Percentiles rank a stretch among this genome's conserved stretches.
phyloP scores from a whole-genome alignment of 2,329 filamentous ascomycete genomes.

The Neospermospora avenae region DNA sequence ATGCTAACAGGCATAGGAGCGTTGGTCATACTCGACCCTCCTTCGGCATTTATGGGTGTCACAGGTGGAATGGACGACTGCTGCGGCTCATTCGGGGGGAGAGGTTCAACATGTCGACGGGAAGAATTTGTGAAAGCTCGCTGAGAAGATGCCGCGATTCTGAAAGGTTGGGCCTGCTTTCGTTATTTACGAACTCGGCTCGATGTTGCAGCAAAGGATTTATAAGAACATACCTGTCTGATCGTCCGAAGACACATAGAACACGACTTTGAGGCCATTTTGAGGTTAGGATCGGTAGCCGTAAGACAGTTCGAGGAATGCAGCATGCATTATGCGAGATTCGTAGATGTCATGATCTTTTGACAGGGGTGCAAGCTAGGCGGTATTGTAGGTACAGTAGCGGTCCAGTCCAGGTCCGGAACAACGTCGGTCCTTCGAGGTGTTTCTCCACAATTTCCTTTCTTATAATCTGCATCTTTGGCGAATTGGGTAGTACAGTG shows the following conservation, averaged over 20 bases:
- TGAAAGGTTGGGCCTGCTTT: background rate
- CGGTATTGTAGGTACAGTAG: too few relatives aligned
- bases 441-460: too few relatives aligned
- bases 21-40: slow-evolving; percentile 1
- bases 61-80: slow-evolving; percentile 23
- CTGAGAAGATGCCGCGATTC: background rate
- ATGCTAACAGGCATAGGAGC: slow-evolving; percentile 4
- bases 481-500: too few relatives aligned
- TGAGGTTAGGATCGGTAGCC: background rate
- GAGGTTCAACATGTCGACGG: slow-evolving; percentile 28
- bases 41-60: slow-evolving; percentile 14
- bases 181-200: background rate
- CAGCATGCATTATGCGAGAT: background rate
- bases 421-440: too few relatives aligned
- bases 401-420: too few relatives aligned
- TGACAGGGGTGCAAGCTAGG: background rate
- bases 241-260: slow-evolving; percentile 31
- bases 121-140: slow-evolving; percentile 26
- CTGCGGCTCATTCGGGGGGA: slow-evolving; percentile 19
- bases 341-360: slow-evolving; percentile 3
- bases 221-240: slow-evolving; percentile 13
- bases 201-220: background rate
- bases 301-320: background rate
- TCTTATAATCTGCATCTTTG: too few relatives aligned
- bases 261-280: slow-evolving; percentile 31